Evolutionary conservation across 768 basidiomycete species (phyloP), one percentile per base, ranked within the genome.

Genomic region (Cyclocybe aegerita): DNA sequence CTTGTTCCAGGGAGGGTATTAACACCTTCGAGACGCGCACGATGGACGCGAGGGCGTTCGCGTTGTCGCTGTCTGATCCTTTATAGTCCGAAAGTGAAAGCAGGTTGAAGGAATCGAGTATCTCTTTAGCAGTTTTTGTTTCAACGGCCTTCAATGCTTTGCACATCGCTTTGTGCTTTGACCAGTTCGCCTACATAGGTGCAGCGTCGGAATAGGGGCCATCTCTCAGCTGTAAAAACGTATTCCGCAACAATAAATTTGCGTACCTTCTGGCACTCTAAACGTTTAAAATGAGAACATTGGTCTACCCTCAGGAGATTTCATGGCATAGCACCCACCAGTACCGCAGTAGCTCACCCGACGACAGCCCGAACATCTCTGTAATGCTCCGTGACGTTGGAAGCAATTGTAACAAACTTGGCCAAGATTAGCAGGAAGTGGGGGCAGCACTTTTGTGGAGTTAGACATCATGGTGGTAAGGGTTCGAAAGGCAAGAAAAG

Each of bases 371-470:
- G 61, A 58, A 50, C 70, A 73, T 40, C 57, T 67, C 35, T 58
- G 60, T 12, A 72, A 61, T 4, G 48, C 47, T 5, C 41, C 41
- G 30, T 48, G 56, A 5, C 63, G 60, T 43, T 60, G 63, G 55
- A 64, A 68, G 53, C 69, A 70, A 29, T 61, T 49, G 43, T 65
- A 66, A 48, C 69, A 70, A 8, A 65, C 65, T 41, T 65, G 65
- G 29, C 64, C 62, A 0, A 64, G 39, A 31, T 59, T 58, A 7
- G 62, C 60, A 2, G 65, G 53, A 4, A 63, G 32, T 2, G 65
- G 61, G 9, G 67, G 64, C 9, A 65, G 14, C 14, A 33, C 29
- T 11, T 12, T 7, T 29, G 4, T 30, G 23, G 32, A 15, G 34
- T 5, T 37, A 14, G 38, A 29, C 49, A 50, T 50, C 36, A 14